phyloP scores from a whole-genome alignment of 192 early-diverging fungal genomes.

The Coemansia interrupta region DNA sequence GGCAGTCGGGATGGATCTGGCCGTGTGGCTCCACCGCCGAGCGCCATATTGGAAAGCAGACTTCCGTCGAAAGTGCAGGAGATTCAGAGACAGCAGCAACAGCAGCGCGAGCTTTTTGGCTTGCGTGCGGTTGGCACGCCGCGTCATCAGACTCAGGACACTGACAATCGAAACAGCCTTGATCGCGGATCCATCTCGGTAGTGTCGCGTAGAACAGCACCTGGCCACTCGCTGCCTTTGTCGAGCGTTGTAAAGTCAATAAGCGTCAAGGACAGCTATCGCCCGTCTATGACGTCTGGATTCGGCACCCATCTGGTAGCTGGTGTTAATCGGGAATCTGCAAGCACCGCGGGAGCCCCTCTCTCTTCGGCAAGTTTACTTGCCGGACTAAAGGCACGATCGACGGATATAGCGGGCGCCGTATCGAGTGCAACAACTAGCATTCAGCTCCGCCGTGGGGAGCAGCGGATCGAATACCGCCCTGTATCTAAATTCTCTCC shows the following conservation, averaged over 20 bases:
- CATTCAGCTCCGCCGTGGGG: background rate
- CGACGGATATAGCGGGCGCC: slow-evolving; percentile 3
- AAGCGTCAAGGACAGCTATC: slow-evolving; percentile 7
- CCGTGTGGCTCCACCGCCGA: slow-evolving; percentile 41
- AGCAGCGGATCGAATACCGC: too few relatives aligned
- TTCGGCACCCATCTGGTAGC: slow-evolving; percentile 21
- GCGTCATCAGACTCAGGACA: background rate
- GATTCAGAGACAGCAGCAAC: slow-evolving; percentile 8
- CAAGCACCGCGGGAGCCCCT: background rate
- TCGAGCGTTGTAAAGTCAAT: slow-evolving; percentile 21
- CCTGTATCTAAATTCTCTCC: background rate
- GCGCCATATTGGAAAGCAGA: slow-evolving; percentile 18
- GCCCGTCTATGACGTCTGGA: background rate
- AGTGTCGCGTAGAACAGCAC: slow-evolving; percentile 6
- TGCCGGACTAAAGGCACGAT: slow-evolving; percentile 20
- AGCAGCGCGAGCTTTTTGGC: slow-evolving; percentile 2
- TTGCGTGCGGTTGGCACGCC: slow-evolving; percentile 25
- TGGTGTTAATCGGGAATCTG: slow-evolving; percentile 5
- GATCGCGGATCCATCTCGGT: background rate
- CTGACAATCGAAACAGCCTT: too few relatives aligned
- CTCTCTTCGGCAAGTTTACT: slow-evolving; percentile 27
- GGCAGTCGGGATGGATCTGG: background rate
- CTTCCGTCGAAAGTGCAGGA: slow-evolving; percentile 8
- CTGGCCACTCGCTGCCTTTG: slow-evolving; percentile 5
- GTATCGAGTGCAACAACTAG: slow-evolving; percentile 9